Conservation (phyloP, 2,329 filamentous ascomycete genomes). For the Aureobasidium lini region DNA sequence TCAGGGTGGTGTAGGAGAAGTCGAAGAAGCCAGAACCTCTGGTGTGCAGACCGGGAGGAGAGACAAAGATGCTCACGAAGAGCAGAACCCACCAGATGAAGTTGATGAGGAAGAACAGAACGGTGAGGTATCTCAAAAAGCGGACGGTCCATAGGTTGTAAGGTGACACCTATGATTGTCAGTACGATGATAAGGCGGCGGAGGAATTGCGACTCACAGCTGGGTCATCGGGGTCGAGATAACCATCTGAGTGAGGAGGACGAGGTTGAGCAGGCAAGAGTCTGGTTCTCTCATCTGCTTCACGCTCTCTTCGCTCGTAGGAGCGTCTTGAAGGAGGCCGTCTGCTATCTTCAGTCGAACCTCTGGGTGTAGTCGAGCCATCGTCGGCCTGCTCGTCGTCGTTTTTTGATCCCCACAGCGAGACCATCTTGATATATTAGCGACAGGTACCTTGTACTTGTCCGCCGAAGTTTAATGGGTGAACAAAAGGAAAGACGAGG, state of each 20-base stretch:
- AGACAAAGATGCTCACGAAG: slow-evolving; percentile 85
- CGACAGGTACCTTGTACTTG: slow-evolving; percentile 13
- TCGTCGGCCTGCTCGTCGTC: slow-evolving; percentile 29
- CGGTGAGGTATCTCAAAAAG: slow-evolving; percentile 66
- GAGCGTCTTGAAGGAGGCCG: slow-evolving; percentile 24
- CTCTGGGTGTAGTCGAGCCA: slow-evolving; percentile 23
- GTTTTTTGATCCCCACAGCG: slow-evolving; percentile 49
- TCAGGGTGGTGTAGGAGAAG: slow-evolving; percentile 74
- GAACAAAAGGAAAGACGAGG: slow-evolving; percentile 4
- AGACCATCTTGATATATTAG: slow-evolving; percentile 36
- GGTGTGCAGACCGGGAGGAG: slow-evolving; percentile 75
- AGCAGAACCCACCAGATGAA: slow-evolving; percentile 91
- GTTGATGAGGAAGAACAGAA: slow-evolving; percentile 65
- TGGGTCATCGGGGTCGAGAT: slow-evolving; percentile 71
- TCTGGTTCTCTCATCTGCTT: slow-evolving; percentile 55
- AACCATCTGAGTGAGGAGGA: slow-evolving; percentile 57
- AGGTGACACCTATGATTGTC: slow-evolving; percentile 55
- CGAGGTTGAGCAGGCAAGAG: slow-evolving; percentile 53
- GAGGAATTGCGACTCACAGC: slow-evolving; percentile 49
- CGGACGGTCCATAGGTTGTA: slow-evolving; percentile 94
- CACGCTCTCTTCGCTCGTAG: slow-evolving; percentile 25
- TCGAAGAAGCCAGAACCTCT: slow-evolving; percentile 89
- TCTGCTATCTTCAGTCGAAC: slow-evolving; percentile 14
- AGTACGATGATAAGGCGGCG: slow-evolving; percentile 15
- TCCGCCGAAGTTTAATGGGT: neutral